Conservation (phyloP, 805 yeast species). For the Wickerhamomyces hampshirensis region DNA sequence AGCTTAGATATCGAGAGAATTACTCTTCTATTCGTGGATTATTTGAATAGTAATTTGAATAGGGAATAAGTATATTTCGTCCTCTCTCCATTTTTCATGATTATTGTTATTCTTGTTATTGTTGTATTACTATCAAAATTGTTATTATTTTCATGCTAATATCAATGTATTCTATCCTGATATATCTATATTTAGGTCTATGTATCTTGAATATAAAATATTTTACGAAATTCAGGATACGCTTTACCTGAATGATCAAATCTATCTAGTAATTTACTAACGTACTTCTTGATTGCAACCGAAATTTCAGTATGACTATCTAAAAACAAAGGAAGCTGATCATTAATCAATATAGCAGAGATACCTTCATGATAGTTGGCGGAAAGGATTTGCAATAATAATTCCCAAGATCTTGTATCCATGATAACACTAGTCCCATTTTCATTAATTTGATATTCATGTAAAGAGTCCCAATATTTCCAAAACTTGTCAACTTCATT, state of each 20-base stretch:
- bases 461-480: conserved; percentile 16
- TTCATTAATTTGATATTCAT: conserved; percentile 1
- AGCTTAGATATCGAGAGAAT: conserved; percentile 68
- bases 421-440: conserved; percentile 1
- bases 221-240: conserved; percentile 11
- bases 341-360: conserved; percentile 13
- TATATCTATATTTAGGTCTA: conserved; percentile 5
- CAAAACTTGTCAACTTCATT: conserved; percentile 15
- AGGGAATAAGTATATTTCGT: conserved; percentile 23
- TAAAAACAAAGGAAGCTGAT: conserved; percentile 7
- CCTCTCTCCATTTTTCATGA: no score
- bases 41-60: conserved; percentile 51
- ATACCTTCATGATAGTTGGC: conserved; percentile 14
- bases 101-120: no score
- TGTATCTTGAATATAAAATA: not conserved
- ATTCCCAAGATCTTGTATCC: conserved; percentile 22
- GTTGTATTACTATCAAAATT: no score
- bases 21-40: conserved; percentile 70
- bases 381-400: conserved; percentile 8
- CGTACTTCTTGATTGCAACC: conserved; percentile 2
- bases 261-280: conserved; percentile 7
- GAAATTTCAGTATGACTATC: conserved; percentile 4
- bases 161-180: not conserved
- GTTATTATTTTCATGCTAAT: no score
- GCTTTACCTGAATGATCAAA: conserved; percentile 12